Percentiles rank a stretch among this genome's conserved stretches.
Evolutionary conservation across 2,329 filamentous ascomycete species (phyloP).

Genomic region (Diaporthe amygdali): DNA sequence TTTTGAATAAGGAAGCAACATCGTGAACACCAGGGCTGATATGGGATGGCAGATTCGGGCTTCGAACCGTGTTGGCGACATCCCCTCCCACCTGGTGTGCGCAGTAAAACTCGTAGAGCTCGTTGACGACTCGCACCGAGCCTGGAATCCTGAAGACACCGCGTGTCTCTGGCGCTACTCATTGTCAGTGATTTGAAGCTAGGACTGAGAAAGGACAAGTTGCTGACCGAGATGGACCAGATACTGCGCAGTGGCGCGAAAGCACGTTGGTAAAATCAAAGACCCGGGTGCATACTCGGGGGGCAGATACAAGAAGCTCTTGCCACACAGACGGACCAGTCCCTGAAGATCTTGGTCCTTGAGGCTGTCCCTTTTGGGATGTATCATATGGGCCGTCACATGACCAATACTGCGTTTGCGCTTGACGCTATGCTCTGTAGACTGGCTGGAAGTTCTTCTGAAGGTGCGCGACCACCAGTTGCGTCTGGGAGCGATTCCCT

Average conservation of each 20-base stretch:
- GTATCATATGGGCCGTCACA: slow-evolving; percentile 51
- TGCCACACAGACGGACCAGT: slow-evolving; percentile 68
- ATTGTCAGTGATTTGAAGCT: slow-evolving; percentile 26
- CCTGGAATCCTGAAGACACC: slow-evolving; percentile 70
- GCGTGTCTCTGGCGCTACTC: slow-evolving; percentile 47
- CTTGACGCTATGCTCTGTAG: slow-evolving; percentile 36
- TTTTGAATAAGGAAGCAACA: slow-evolving; percentile 71
- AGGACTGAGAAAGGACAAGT: no score
- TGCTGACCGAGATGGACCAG: slow-evolving; percentile 62
- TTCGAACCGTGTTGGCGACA: slow-evolving; percentile 63
- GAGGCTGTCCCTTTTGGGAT: slow-evolving; percentile 48
- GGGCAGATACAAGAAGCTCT: slow-evolving; percentile 66
- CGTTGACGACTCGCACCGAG: slow-evolving; percentile 58
- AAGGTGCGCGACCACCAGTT: slow-evolving; percentile 36
- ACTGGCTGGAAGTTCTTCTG: slow-evolving; percentile 32
- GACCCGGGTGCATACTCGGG: slow-evolving; percentile 61
- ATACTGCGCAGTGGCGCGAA: slow-evolving; percentile 70
- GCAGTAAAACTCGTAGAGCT: slow-evolving; percentile 69
- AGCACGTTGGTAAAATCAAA: slow-evolving; percentile 66
- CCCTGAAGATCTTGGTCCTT: slow-evolving; percentile 59
- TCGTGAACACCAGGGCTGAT: slow-evolving; percentile 67
- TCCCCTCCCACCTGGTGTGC: slow-evolving; percentile 51
- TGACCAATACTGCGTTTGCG: slow-evolving; percentile 63
- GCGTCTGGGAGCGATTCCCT: slow-evolving; percentile 15
- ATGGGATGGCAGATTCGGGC: slow-evolving; percentile 63